A percentile compares a stretch with the other conserved stretches of the same genome.
Evolutionary conservation across 1,284 basidiomycete genomes (phyloP).

Genomic region (Sutorius eximius): DNA sequence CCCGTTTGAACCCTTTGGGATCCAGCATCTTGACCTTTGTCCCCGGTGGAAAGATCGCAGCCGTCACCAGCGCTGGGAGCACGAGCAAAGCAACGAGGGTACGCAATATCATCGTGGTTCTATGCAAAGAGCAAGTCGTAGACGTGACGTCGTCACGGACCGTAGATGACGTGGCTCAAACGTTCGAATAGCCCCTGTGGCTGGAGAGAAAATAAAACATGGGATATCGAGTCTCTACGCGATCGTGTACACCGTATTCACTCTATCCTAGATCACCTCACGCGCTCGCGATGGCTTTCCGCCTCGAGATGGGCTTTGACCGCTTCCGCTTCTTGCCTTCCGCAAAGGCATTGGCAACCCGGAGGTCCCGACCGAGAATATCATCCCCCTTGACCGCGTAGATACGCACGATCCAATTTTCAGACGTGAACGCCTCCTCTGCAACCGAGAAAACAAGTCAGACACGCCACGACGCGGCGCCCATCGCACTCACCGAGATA

Average conservation of each 20-base stretch:
- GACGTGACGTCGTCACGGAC: not conserved
- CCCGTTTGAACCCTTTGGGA: conserved; percentile 68
- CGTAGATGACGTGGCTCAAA: conserved; percentile 21
- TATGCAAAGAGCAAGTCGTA: not conserved
- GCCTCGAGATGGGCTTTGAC: conserved; percentile 59
- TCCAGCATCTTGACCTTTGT: conserved; percentile 77
- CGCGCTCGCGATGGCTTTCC: conserved; percentile 45
- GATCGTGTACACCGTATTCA: conserved; percentile 1
- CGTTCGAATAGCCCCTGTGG: conserved; percentile 4
- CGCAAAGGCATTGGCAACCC: conserved; percentile 82
- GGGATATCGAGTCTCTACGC: not conserved
- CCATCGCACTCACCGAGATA: conserved; percentile 65
- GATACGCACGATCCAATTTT: conserved; percentile 98
- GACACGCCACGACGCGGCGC: not conserved
- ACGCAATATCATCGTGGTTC: conserved; percentile 26
- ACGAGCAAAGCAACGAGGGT: conserved; percentile 26
- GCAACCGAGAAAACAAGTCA: conserved; percentile 10
- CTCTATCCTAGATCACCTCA: conserved; percentile 9
- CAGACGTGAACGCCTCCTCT: conserved; percentile 96
- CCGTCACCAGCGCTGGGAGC: conserved; percentile 57
- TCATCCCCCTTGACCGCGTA: conserved; percentile 97
- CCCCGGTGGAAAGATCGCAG: conserved; percentile 71
- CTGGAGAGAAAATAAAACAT: not conserved
- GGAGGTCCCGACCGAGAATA: conserved; percentile 82
- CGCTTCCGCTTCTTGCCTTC: conserved; percentile 87